These are phyloP conservation scores for Leccinum boreale DNA, from an alignment of 768 basidiomycete genomes.

Conservation along the genomic window DNA sequence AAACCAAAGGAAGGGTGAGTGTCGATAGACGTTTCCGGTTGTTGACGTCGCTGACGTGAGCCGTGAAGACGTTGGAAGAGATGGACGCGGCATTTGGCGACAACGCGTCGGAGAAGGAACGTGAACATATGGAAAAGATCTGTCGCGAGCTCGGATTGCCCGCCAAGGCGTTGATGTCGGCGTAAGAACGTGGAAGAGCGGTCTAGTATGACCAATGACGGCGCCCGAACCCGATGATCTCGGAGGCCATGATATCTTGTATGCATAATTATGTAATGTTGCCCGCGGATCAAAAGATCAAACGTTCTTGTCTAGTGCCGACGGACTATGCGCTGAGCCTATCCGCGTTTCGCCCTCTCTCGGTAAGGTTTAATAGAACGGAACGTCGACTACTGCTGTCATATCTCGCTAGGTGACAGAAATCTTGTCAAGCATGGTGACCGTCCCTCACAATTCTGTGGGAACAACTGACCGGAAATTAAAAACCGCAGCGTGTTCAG, in stretches of 20 bases:
- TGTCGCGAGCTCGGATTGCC: conserved; percentile 30
- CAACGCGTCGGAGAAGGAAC: conserved; percentile 24
- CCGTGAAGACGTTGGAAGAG: conserved; percentile 30
- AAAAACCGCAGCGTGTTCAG: too few relatives aligned
- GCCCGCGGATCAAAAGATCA: not conserved
- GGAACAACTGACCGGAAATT: too few relatives aligned
- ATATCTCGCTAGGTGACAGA: too few relatives aligned
- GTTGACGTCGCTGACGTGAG: not conserved
- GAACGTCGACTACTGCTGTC: too few relatives aligned
- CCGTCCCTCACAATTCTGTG: too few relatives aligned
- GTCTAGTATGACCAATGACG: not conserved
- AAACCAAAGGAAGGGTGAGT: conserved; percentile 33
- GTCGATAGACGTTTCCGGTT: not conserved
- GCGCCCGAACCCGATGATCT: not conserved
- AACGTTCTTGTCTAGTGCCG: too few relatives aligned
- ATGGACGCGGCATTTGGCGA: conserved; percentile 34
- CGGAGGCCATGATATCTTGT: not conserved
- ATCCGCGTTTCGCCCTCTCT: not conserved
- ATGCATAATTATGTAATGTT: not conserved
- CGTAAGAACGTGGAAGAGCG: not conserved
- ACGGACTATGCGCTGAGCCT: too few relatives aligned
- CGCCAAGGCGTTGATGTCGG: conserved; percentile 19
- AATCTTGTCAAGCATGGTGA: too few relatives aligned
- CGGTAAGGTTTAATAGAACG: too few relatives aligned
- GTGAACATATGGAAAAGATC: conserved; percentile 25